Base-by-base conservation (phyloP, 2,329 filamentous ascomycete genomes). In the Cladorrhinum sp. region DNA sequence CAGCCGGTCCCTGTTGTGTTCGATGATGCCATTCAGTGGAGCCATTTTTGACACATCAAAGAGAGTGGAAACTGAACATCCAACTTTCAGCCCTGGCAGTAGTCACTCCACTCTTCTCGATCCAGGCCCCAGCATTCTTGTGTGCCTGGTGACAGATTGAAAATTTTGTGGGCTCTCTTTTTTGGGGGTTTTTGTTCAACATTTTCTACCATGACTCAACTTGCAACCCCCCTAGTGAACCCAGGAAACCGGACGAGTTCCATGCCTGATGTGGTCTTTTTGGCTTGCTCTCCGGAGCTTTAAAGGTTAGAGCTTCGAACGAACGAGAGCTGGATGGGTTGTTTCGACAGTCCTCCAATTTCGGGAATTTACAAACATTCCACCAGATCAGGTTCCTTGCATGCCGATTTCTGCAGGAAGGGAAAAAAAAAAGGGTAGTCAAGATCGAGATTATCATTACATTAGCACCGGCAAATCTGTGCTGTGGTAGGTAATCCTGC, bases 21-120 rank as follows among this genome's bases (percentile, higher is more conserved):
- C 18, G 42, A 21, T 55, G 33, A 58, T 57, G 55, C 54, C 48
- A 59, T 48, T 46, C 39, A 59, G 46, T 58, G 55, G 55, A 39
- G 53, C 24, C 50, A 28, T 46, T 46, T 46, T 46, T 46, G 36
- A 50, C 30, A 57, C 36, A 42, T 57, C 24, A 28, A n/a, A n/a
- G n/a, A 39, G 24, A 36, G 39, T 57, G 54, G 33, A 48, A 57
- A 48, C 33, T 57, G 54, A 24, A 23, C 16, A 36, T 55, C 28
- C 54, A 56, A 28, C 42, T 46, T 48, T 56, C 54, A 56, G 36
- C 54, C 54, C 54, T 56, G 54, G 24, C 54, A 28, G 26, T 12
- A 14, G 50, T 46, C 42, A 46, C n/a, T 33, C 46, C 36, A 48
- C 53, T 20, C 53, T 18, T 21, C 49, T 16, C 51, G 21, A 36